Evolutionary conservation across 345 rosid genomes (phyloP), one percentile per base, ranked within the genome.

Genomic region (Acer negundo): DNA sequence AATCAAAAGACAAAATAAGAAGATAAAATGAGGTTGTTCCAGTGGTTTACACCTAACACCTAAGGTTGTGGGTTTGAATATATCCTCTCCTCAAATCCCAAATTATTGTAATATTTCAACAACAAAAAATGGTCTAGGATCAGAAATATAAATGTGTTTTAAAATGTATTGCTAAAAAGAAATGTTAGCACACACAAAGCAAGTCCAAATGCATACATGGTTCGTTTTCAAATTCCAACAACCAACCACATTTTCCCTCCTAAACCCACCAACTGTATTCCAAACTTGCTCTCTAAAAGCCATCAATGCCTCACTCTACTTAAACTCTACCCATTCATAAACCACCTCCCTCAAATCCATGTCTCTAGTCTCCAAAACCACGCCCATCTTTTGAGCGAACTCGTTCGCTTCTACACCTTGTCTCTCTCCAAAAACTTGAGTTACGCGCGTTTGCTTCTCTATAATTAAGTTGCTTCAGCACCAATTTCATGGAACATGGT

Each of bases 401-500:
- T 94, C 73, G 68, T 91, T 4, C 89, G 87, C 0, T 68, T 89
- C 64, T 87, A 82, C 80, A 83, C 94, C 16, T 80, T 86, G 9
- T 85, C 97, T 81, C 73, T 81, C 6, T n/a, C 83, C 44, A 82
- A 81, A 77, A 77, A 78, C 82, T 80, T 90, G 62, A 19, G 67
- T 64, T 88, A 85, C 67, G 92, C 92, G 4, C 90, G 82, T 44
- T 78, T 82, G 23, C 72, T 93, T 67, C 80, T 93, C 20, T 42
- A 81, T 80, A 74, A 75, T 26, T 87, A 90, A 1, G 69, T 73
- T 53, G 80, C 79, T 47, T 85, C 87, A 19, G 58, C 80, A 4
- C 87, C 93, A 58, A 78, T 87, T 47, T 80, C 90, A 17, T 92
- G 95, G 94, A 95, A 92, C 67, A 80, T 86, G 71, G 82, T 93